Evolutionary conservation across 257 asterid genomes (phyloP), one percentile per base, ranked within the genome.

Genomic region (Prunella vulgaris): DNA sequence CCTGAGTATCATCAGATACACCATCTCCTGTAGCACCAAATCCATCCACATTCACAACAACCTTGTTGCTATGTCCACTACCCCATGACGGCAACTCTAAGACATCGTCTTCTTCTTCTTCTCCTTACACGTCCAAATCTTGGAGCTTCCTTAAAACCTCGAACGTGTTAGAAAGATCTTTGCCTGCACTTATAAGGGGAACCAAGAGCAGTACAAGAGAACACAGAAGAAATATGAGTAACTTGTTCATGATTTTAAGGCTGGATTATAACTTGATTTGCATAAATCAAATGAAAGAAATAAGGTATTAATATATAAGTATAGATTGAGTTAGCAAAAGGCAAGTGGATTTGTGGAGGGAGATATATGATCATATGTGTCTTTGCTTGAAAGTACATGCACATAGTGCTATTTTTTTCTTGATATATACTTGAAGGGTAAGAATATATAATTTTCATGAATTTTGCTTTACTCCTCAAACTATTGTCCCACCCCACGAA

Each of bases 21-120:
- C 97, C 97, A 78, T 93, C 92, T 24, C 97, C 98, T 74, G 68
- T 86, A 0, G 96, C 97, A 60, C 95, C 96, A 80, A 90, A 90
- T 40, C 81, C 81, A 80, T 88, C 97, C 48, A 93, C 97, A 83
- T 86, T 90, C 63, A 90, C 86, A 64, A 88, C 83, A 76, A 79
- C 70, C 83, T 85, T 90, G 79, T 60, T 85, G 22, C 77, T 74
- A 1, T 58, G 84, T 1, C 69, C 73, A 62, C 81, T 76, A 58
- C 33, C 66, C 85, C 78, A 78, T 7, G 80, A 73, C 2, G 85
- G 84, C 32, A 74, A 63, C 37, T 85, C 90, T 32, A 76, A 64
- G 40, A 78, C 15, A 74, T 83, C 94, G 52, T 66, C 77, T 22
- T 37, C 86, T 22, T 32, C 89, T 22, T 70, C 83, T 20, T n/a